Evolutionary conservation across 78 protist species (phyloP).

Genomic region (Ministeria vibrans): DNA sequence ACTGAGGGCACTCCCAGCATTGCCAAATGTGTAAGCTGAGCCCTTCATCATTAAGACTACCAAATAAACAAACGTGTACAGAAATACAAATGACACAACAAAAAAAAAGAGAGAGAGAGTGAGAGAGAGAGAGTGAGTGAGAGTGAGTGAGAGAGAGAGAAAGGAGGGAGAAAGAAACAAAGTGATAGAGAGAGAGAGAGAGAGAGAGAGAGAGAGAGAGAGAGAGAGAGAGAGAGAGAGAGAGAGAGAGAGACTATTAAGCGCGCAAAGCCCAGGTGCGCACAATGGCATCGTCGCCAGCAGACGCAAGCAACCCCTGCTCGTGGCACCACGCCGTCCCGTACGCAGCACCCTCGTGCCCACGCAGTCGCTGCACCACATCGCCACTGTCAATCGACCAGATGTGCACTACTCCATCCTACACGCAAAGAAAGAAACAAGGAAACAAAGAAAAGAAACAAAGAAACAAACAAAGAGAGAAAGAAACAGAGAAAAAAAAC

Average conservation of each 20-base stretch:
- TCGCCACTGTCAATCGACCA: slow-evolving; percentile 57
- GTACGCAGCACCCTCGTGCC: slow-evolving; percentile 45
- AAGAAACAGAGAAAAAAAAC: background rate
- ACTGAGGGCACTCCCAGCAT: too few relatives aligned
- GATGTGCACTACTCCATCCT: slow-evolving; percentile 58
- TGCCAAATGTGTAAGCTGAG: too few relatives aligned
- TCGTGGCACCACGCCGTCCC: slow-evolving; percentile 51
- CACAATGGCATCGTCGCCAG: too few relatives aligned
- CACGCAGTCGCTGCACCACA: slow-evolving; percentile 41
- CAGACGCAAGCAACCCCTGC: slow-evolving; percentile 38
- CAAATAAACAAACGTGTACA: background rate
- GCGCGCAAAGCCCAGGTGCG: too few relatives aligned
- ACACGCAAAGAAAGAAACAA: background rate
- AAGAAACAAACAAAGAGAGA: background rate
- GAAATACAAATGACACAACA: background rate
- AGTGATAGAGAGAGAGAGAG: background rate
- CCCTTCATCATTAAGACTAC: too few relatives aligned
- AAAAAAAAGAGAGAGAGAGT: background rate
- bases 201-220: background rate
- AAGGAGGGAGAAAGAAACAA: background rate
- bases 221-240: background rate
- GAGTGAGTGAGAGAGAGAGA: background rate
- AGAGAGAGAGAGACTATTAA: too few relatives aligned
- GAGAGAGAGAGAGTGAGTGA: background rate
- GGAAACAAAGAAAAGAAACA: background rate